Conservation (phyloP, 441 rosid species). For the Gossypium davidsonii region DNA sequence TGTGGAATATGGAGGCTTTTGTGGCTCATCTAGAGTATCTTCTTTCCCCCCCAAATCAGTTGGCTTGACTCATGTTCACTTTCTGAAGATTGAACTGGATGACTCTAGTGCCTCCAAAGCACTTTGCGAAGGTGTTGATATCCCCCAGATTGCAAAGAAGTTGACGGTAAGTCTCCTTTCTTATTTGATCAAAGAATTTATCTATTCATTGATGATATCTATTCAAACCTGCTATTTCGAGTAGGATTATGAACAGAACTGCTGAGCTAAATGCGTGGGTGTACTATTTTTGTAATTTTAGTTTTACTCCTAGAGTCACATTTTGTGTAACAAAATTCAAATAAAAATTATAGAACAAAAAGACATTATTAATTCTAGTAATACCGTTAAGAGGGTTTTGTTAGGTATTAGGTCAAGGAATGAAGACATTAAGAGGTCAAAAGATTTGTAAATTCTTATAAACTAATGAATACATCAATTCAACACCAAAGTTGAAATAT, state of each 20-base stretch:
- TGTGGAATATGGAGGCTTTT: constrained; percentile 53
- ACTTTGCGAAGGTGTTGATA: constrained; percentile 44
- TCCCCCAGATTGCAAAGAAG: constrained; percentile 26
- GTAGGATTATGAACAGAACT: not conserved
- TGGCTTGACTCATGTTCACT: constrained; percentile 37
- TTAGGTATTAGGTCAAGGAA: not conserved
- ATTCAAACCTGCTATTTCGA: not conserved
- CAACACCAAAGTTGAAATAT: not conserved
- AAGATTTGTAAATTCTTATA: not conserved
- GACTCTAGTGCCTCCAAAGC: constrained; percentile 36
- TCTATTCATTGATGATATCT: constrained; percentile 8
- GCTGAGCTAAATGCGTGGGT: not conserved
- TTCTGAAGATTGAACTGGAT: constrained; percentile 45
- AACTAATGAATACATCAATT: not conserved
- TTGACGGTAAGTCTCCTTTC: constrained; percentile 26
- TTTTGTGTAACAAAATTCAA: not conserved
- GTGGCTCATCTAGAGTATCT: constrained; percentile 34
- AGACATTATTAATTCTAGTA: not conserved
- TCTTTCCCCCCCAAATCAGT: constrained; percentile 22
- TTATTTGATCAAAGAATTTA: constrained; percentile 2
- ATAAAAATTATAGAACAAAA: not conserved
- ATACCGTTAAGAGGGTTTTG: not conserved
- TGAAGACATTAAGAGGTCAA: not conserved
- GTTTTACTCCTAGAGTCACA: not conserved
- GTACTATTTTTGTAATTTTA: not conserved